These are phyloP conservation scores for Psophocarpus tetragonolobus DNA, from an alignment of 306 rosid species.

Conservation along the genomic window DNA sequence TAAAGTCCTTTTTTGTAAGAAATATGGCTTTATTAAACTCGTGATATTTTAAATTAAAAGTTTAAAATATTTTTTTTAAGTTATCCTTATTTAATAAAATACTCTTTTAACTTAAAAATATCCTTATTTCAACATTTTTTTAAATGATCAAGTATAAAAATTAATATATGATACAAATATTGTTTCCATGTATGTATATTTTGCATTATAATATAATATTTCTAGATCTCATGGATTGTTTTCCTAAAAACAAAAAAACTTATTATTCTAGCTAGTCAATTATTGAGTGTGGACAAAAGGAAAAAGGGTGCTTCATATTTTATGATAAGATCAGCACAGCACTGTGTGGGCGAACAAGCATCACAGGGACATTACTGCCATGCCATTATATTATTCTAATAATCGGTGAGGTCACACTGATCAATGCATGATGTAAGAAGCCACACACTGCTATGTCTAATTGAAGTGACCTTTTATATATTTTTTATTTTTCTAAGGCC, in stretches of 20 bases:
- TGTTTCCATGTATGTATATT: no score
- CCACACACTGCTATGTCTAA: not conserved
- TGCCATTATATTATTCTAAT: not conserved
- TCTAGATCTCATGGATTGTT: no score
- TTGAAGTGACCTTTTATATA: not conserved
- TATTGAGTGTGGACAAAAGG: not conserved
- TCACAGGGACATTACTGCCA: not conserved
- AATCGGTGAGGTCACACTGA: conserved; percentile 26
- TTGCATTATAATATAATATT: no score
- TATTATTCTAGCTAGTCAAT: not conserved
- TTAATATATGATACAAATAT: no score
- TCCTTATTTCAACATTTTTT: no score
- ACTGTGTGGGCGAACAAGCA: not conserved
- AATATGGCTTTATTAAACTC: no score
- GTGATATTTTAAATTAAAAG: no score
- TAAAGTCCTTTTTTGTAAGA: no score
- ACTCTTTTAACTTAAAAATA: no score
- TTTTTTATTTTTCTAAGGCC: not conserved
- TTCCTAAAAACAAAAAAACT: not conserved
- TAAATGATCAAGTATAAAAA: no score
- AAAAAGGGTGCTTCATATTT: not conserved
- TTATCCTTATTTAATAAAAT: no score
- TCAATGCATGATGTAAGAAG: conserved; percentile 35
- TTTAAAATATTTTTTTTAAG: no score
- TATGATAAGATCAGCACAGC: conserved; percentile 18